Evolutionary conservation across 2,329 filamentous ascomycete species (phyloP).

Genomic region (Aspergillus sp.): DNA sequence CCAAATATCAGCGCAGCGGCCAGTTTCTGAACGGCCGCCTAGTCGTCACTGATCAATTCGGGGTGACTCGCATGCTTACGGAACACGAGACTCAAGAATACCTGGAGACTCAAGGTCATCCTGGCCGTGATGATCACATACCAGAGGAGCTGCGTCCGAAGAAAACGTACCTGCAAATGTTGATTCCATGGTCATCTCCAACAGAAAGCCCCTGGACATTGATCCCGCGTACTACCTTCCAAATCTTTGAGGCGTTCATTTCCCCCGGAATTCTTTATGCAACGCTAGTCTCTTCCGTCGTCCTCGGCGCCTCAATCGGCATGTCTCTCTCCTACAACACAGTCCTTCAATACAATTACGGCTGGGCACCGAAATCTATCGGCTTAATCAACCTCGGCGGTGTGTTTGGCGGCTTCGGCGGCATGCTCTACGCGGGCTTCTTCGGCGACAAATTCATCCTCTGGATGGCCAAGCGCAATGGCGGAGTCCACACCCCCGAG

Average conservation of each 20-base stretch:
- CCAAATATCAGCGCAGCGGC: conserved; percentile 41
- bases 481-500: conserved; percentile 41
- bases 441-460: conserved; percentile 31
- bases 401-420: conserved; percentile 33
- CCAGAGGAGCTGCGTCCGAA: conserved; percentile 2
- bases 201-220: conserved; percentile 18
- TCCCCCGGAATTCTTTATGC: conserved; percentile 47
- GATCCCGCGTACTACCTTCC: conserved; percentile 24
- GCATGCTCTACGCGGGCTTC: conserved; percentile 32
- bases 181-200: conserved; percentile 32
- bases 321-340: conserved; percentile 46
- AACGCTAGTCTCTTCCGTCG: conserved; percentile 43
- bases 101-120: conserved; percentile 1
- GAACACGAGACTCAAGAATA: conserved; percentile 34
- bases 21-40: conserved; percentile 40
- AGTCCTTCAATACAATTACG: conserved; percentile 39
- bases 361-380: conserved; percentile 34
- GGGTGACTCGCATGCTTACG: conserved; percentile 40
- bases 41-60: conserved; percentile 46
- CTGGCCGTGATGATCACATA: neutral
- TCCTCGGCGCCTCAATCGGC: conserved; percentile 42
- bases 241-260: conserved; percentile 30
- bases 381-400: conserved; percentile 34
- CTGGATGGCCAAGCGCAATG: conserved; percentile 36
- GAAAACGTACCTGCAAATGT: conserved; percentile 32